phyloP scores from a whole-genome alignment of 129 eudicot genomes.

The Flaveria sonorensis region DNA sequence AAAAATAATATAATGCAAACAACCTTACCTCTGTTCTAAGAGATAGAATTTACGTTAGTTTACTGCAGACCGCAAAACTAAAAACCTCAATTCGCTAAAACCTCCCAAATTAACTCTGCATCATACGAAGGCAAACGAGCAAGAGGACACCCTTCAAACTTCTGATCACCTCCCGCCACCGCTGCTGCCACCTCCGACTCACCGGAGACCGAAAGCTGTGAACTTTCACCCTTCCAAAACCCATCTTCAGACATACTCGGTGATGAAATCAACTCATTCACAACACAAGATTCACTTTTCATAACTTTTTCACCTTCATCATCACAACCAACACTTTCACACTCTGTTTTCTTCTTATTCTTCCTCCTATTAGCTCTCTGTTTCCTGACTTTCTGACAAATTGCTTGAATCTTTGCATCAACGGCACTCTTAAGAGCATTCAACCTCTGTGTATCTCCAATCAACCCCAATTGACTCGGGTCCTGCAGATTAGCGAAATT shows the following conservation, averaged over 20 bases:
- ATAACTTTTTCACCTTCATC: slow-evolving; percentile 15
- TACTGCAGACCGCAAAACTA: not conserved
- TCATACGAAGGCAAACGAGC: slow-evolving; percentile 86
- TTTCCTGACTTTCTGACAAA: slow-evolving; percentile 71
- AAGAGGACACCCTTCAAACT: slow-evolving; percentile 59
- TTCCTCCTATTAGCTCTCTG: slow-evolving; percentile 49
- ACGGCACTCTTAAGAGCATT: slow-evolving; percentile 63
- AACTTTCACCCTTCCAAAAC: slow-evolving; percentile 52
- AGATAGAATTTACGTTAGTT: not conserved
- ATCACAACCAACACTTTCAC: slow-evolving; percentile 19
- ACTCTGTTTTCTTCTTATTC: slow-evolving; percentile 36
- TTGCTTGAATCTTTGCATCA: slow-evolving; percentile 86
- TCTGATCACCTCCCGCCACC: slow-evolving; percentile 31
- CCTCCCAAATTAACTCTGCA: slow-evolving; percentile 83
- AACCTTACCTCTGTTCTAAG: too few relatives aligned
- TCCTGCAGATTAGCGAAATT: slow-evolving; percentile 83
- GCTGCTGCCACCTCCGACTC: slow-evolving; percentile 4
- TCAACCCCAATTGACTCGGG: slow-evolving; percentile 57
- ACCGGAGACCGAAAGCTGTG: slow-evolving; percentile 41
- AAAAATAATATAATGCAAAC: too few relatives aligned
- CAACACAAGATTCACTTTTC: slow-evolving; percentile 39
- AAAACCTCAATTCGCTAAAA: slow-evolving; percentile 54
- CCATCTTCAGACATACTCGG: slow-evolving; percentile 65
- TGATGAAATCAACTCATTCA: slow-evolving; percentile 39
- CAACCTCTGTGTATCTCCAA: slow-evolving; percentile 58